Base-by-base conservation (phyloP, 257 asterid species). In the Solanum medicagineum region DNA sequence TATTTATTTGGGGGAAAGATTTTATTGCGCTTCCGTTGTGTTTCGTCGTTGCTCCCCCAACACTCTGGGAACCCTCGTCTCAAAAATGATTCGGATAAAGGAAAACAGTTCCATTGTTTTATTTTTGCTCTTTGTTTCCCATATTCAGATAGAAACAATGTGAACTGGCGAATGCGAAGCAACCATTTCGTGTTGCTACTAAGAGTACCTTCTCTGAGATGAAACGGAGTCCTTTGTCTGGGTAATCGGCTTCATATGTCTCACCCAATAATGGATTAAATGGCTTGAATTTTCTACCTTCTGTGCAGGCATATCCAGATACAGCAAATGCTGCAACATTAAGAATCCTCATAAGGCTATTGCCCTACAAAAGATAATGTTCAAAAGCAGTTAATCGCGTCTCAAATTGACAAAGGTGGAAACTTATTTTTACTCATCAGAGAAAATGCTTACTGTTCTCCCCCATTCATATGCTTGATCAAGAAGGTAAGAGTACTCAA, bases 261-360 rank as follows among this genome's bases (percentile, higher is more conserved):
- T 84, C 87, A 42, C 89, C 89, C 36, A 87, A 49, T 70, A 87
- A 87, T 65, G 89, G 89, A 66, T 87, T 87, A 70, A 87, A 87
- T 80, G 89, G 89, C 85, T 87, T 87, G 85, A 86, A 87, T 17
- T 40, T 84, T 70, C 89, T 84, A 60, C 85, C 85, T 29, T 87
- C 89, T 10, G 86, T 86, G 14, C 86, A 86, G 65, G 89, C 89
- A 51, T 86, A 86, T 86, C 89, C 86, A 1, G 89, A 86, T 56
- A 83, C 86, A 70, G 89, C 89, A 86, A 86, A 86, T 24, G 89
- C 89, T 56, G 89, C 89, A 24, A 86, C 86, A 75, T 86, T 86
- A 59, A 86, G 57, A 70, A 75, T 75, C 85, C 89, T 86, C 86
- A 83, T 84, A 24, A 86, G 85, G n/a, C 84, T 53, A 63, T 86